Evolutionary conservation across 768 basidiomycete genomes (phyloP).

Genomic region (Trametes cingulata): DNA sequence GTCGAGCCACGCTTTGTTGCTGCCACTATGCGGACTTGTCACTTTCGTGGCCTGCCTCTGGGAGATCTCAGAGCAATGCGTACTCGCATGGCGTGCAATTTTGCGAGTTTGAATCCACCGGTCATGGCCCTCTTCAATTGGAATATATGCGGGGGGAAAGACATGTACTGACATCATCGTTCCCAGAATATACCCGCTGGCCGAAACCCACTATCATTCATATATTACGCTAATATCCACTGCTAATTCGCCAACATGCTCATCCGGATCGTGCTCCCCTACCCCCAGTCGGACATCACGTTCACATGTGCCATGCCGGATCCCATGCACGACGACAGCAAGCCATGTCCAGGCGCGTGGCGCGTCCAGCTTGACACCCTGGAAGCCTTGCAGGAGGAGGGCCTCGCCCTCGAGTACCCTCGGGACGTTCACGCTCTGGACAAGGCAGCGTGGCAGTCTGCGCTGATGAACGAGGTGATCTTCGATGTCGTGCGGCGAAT

Average conservation of each 20-base stretch:
- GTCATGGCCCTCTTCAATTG: no score
- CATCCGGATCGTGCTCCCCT: conserved; percentile 51
- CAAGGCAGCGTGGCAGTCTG: conserved; percentile 56
- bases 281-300: conserved; percentile 53
- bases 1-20: no score
- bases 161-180: background rate
- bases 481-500: conserved; percentile 55
- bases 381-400: conserved; percentile 43
- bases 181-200: conserved; percentile 15
- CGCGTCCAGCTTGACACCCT: conserved; percentile 5
- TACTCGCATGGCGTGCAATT: no score
- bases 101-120: no score
- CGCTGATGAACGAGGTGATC: conserved; percentile 56
- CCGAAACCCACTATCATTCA: conserved; percentile 5
- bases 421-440: conserved; percentile 58
- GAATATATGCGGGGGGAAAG: background rate
- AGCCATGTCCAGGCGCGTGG: conserved; percentile 13
- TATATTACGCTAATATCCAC: conserved; percentile 8
- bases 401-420: conserved; percentile 48
- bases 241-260: conserved; percentile 44
- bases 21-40: no score
- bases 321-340: conserved; percentile 26
- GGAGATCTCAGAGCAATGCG: no score
- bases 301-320: conserved; percentile 55
- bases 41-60: no score